phyloP scores from a whole-genome alignment of 208 protist species.

The Endotrypanum monterogeii region DNA sequence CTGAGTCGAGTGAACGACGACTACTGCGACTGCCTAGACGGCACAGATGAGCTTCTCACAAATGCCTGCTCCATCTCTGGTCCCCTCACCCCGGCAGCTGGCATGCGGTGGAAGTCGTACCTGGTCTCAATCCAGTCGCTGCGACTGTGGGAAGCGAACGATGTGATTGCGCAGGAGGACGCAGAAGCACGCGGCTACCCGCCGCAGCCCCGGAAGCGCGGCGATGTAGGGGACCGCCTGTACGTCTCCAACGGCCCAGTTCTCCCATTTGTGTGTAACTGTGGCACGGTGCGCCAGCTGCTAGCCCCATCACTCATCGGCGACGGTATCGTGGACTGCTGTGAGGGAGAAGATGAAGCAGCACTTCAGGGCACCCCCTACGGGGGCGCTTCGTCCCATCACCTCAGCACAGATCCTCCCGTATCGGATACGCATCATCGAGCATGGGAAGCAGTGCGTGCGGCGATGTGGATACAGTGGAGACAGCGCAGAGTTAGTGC shows the following conservation, averaged over 20 bases:
- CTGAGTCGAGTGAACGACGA: constrained; percentile 71
- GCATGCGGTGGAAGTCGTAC: constrained; percentile 54
- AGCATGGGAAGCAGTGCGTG: not conserved
- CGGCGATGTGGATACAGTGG: constrained; percentile 12
- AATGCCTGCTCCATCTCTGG: constrained; percentile 81
- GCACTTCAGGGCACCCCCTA: constrained; percentile 9
- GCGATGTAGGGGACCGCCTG: constrained; percentile 24
- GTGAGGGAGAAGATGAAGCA: constrained; percentile 65
- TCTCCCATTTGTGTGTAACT: constrained; percentile 54
- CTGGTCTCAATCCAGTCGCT: constrained; percentile 41
- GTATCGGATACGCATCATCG: not conserved
- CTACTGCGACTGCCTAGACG: constrained; percentile 88
- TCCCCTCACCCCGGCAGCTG: constrained; percentile 34
- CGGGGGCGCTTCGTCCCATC: not conserved
- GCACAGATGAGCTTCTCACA: constrained; percentile 75
- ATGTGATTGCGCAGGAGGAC: constrained; percentile 21
- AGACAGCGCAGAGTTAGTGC: constrained; percentile 10
- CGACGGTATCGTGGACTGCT: constrained; percentile 81
- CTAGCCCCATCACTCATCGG: constrained; percentile 67
- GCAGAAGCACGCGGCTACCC: constrained; percentile 20
- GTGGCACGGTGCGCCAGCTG: constrained; percentile 30
- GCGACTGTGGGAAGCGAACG: constrained; percentile 48
- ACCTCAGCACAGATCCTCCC: not conserved
- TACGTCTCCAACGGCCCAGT: constrained; percentile 42
- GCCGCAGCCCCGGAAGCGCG: constrained; percentile 26